Conservation (phyloP, 179 eudicot species). For the Nepenthes alata region DNA sequence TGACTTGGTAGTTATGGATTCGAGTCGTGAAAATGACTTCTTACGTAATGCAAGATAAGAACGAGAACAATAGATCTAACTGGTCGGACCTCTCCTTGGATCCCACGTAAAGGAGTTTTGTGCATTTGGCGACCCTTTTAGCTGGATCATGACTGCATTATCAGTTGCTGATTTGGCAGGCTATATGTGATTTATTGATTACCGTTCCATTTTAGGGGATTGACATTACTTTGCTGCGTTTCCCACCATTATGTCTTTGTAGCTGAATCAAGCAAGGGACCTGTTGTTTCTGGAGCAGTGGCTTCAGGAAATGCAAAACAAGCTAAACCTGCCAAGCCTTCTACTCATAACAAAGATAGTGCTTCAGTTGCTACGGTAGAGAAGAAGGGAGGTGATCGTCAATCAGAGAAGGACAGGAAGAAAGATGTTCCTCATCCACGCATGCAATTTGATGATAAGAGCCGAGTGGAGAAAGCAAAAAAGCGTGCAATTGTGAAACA, state of each 20-base stretch:
- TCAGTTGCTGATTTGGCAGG: no score
- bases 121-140: no score
- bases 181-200: neutral
- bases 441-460: slow-evolving; percentile 93
- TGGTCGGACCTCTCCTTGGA: no score
- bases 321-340: slow-evolving; percentile 40
- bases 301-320: slow-evolving; percentile 31
- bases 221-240: neutral
- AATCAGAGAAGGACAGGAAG: slow-evolving; percentile 81
- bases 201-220: neutral
- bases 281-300: slow-evolving; percentile 39
- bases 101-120: no score
- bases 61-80: no score
- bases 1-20: no score
- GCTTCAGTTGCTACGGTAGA: slow-evolving; percentile 57
- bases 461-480: slow-evolving; percentile 91
- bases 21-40: no score
- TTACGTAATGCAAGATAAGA: no score
- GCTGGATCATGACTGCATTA: no score
- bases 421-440: slow-evolving; percentile 98
- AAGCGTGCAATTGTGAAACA: slow-evolving; percentile 88
- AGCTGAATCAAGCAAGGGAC: slow-evolving; percentile 53
- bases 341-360: slow-evolving; percentile 50
- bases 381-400: slow-evolving; percentile 72
- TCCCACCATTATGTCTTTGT: slow-evolving; percentile 9